Evolutionary conservation across 352 stramenopile genomes (phyloP).

Genomic region (Saprolegnia diclina): DNA sequence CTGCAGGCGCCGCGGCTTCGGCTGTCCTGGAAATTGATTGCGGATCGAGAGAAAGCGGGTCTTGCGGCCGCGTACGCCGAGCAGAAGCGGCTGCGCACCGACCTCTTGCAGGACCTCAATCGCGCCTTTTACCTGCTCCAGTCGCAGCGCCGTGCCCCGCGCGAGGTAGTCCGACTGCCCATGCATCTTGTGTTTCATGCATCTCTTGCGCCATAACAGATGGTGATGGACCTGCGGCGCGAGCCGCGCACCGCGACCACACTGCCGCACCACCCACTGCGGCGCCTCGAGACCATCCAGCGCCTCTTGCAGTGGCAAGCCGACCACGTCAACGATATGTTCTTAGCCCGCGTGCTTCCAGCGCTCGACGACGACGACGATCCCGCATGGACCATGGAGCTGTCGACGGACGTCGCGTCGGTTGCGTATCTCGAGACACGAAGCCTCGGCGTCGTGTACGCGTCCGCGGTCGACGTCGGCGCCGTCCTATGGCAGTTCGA

Average conservation of each 20-base stretch:
- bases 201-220: neutral
- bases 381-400: neutral
- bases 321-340: slow-evolving; percentile 1
- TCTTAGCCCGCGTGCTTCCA: slow-evolving; percentile 8
- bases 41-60: neutral
- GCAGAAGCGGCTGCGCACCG: neutral
- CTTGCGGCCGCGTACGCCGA: neutral
- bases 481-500: slow-evolving; percentile 8
- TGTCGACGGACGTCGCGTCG: neutral
- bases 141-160: no score
- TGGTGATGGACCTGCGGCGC: neutral
- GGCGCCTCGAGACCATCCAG: slow-evolving; percentile 13
- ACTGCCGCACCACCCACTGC: neutral
- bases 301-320: neutral
- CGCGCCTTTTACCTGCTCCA: neutral
- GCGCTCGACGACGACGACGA: slow-evolving; percentile 6
- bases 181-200: no score
- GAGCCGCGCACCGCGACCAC: no score
- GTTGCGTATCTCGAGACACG: slow-evolving; percentile 11
- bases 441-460: slow-evolving; percentile 20
- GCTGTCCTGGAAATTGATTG: neutral
- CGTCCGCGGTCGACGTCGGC: neutral
- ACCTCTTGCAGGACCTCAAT: neutral
- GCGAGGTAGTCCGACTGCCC: no score
- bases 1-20: no score